A percentile compares a stretch with the other conserved stretches of the same genome.
These are phyloP conservation scores for Chlamydomonas incerta DNA, from an alignment of 139 green algal species.

Conservation along the genomic window DNA sequence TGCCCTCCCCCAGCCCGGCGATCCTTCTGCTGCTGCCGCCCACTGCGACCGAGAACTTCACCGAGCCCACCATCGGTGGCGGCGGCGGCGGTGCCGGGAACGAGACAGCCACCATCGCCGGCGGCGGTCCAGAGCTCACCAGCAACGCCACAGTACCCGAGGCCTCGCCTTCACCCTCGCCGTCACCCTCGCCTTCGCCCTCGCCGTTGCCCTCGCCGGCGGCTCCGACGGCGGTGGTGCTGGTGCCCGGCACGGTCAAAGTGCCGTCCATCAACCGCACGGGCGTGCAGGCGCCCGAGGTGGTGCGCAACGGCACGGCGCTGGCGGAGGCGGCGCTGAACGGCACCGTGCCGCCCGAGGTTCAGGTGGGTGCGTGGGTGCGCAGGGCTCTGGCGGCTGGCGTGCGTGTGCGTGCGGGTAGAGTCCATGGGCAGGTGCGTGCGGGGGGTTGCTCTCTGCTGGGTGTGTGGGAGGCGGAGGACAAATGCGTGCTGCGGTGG, in stretches of 20 bases:
- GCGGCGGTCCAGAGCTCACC: too few relatives aligned
- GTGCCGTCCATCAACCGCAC: not conserved
- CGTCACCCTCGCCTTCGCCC: not conserved
- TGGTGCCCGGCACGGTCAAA: not conserved
- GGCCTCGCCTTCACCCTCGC: not conserved
- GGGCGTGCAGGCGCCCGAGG: not conserved
- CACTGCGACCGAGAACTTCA: too few relatives aligned
- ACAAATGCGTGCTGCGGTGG: too few relatives aligned
- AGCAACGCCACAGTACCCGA: not conserved
- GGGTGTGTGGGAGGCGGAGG: too few relatives aligned
- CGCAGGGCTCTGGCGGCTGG: too few relatives aligned
- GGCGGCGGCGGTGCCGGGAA: not conserved
- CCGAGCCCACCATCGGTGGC: not conserved
- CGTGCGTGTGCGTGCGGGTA: too few relatives aligned
- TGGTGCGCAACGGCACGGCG: constrained; percentile 10
- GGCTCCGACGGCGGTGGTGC: not conserved
- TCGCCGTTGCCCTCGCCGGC: not conserved
- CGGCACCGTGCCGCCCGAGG: constrained; percentile 2
- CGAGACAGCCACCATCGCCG: not conserved
- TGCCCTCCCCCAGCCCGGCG: too few relatives aligned
- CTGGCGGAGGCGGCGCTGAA: constrained; percentile 6
- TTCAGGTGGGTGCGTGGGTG: not conserved
- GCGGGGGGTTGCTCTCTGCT: too few relatives aligned
- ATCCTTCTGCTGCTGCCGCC: too few relatives aligned
- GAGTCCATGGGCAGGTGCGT: too few relatives aligned